Base-by-base conservation (phyloP, 805 yeast species). In the Scheffersomyces coipomensis region DNA sequence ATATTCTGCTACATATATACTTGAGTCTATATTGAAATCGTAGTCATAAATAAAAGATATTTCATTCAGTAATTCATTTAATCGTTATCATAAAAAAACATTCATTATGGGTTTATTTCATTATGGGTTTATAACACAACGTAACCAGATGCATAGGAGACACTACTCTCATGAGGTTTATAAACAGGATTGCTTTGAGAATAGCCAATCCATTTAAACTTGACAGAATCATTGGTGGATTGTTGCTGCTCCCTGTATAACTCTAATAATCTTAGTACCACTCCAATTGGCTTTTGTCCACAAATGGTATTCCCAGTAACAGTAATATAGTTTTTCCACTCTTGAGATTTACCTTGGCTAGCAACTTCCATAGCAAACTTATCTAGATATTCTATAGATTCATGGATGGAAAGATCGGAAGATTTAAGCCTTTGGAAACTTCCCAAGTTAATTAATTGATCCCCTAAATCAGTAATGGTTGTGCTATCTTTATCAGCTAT, bases 91-190 rank as follows among this genome's bases (percentile, higher is more conserved):
- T 3, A 5, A 33, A 25, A 21, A 26, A 11, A 46, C 24, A 22
- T 33, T 38, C 13, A 44, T n/a, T n/a, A n/a, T n/a, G n/a, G n/a
- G n/a, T n/a, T n/a, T n/a, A n/a, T n/a, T n/a, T n/a, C n/a, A n/a
- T n/a, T n/a, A n/a, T n/a, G n/a, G 23, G 21, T 6, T 39, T 25
- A 43, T 34, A 39, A 29, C 30, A 31, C 30, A n/a, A 38, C 83
- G 53, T 77, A 84, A 0, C 91, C 97, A 33, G 91, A 77, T 1
- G 91, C 95, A 60, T 91, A 91, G 43, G 95, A 85, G n/a, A 91
- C 98, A 58, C 95, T 85, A 46, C 85, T 81, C 31, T 89, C 96
- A 21, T 51, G 40, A 1, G 65, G 48, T 13, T 56, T 52, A 0
- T 49, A 47, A 1, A 73, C 91, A 9, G 58, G 54, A 35, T 79